Evolutionary conservation across 1,284 basidiomycete species (phyloP).

Genomic region (Caloboletus firmus): DNA sequence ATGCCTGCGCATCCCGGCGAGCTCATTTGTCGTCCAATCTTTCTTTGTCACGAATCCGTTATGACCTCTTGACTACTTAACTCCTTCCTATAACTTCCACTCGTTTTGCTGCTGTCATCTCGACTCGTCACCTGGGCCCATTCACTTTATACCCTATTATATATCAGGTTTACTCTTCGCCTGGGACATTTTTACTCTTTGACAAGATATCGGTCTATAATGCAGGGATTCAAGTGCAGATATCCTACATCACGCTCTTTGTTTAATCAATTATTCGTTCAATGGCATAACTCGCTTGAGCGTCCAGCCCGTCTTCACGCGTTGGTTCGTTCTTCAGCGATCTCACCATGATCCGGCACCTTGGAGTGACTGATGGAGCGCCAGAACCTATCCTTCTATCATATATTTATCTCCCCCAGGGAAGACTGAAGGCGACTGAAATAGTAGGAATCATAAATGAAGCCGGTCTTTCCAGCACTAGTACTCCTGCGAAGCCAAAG

Average conservation of each 20-base stretch:
- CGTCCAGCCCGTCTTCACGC: background rate
- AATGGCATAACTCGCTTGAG: background rate
- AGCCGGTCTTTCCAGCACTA: too few relatives aligned
- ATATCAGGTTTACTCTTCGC: constrained; percentile 1
- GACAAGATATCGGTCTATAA: background rate
- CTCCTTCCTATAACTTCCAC: constrained; percentile 4
- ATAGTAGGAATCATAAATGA: background rate
- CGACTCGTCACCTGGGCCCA: background rate
- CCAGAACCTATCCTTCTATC: too few relatives aligned
- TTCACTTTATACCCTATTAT: constrained; percentile 12
- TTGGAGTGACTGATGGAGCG: background rate
- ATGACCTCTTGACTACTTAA: constrained; percentile 6
- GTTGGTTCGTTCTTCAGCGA: background rate
- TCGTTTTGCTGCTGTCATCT: constrained; percentile 18
- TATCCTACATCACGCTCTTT: constrained; percentile 14
- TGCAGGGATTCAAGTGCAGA: background rate
- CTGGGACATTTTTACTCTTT: background rate
- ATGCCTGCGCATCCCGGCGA: background rate
- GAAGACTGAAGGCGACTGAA: background rate
- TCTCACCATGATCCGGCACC: background rate
- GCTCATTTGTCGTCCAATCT: background rate
- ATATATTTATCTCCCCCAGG: background rate
- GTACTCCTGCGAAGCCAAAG: too few relatives aligned
- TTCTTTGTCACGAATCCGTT: background rate
- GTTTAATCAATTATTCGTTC: constrained; percentile 9